These are phyloP conservation scores for Neospermospora avenae DNA, from an alignment of 2,329 filamentous ascomycete species.

Conservation along the genomic window DNA sequence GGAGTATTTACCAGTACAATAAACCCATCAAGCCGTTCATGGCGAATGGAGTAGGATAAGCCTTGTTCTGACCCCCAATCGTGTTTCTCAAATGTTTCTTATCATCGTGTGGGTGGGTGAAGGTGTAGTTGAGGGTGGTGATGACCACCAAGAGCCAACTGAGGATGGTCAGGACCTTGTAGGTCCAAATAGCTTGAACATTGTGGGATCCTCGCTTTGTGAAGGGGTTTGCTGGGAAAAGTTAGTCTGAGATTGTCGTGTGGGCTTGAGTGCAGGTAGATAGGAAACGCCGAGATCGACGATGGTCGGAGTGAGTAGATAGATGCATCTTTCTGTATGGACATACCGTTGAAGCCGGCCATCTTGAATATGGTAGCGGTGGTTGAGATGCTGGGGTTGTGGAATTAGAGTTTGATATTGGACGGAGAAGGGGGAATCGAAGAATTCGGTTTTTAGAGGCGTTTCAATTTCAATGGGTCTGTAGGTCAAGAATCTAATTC, in stretches of 20 bases:
- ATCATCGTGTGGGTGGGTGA: conserved; percentile 60
- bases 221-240: conserved; percentile 68
- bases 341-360: conserved; percentile 13
- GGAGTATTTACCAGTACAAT: conserved; percentile 68
- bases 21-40: conserved; percentile 62
- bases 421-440: neutral
- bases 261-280: neutral
- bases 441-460: too few relatives aligned
- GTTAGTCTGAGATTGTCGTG: neutral
- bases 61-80: conserved; percentile 73
- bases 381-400: neutral
- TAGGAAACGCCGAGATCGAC: neutral
- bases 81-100: conserved; percentile 51
- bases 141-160: conserved; percentile 73
- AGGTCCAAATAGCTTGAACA: conserved; percentile 59
- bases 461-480: neutral
- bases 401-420: neutral
- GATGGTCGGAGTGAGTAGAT: neutral
- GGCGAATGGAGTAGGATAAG: conserved; percentile 68
- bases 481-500: neutral
- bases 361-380: conserved; percentile 8
- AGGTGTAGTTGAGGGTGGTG: conserved; percentile 70
- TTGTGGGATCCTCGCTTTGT: conserved; percentile 65
- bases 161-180: conserved; percentile 71
- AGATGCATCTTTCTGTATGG: neutral